phyloP scores from a whole-genome alignment of 768 basidiomycete species.

The Floccularia luteovirens region DNA sequence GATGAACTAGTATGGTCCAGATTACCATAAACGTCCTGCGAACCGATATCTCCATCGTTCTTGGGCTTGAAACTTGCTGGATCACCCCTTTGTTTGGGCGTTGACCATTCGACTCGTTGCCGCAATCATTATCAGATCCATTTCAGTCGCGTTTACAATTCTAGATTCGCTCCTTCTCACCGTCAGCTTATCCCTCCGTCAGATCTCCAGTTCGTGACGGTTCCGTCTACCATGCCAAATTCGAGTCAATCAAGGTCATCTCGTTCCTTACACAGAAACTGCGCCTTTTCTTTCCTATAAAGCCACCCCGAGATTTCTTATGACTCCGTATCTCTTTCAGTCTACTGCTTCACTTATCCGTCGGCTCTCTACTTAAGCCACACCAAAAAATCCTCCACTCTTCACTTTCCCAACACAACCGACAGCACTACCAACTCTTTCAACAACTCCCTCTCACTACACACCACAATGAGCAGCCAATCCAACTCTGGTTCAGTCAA shows the following conservation, averaged over 20 bases:
- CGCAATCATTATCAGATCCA: conserved; percentile 31
- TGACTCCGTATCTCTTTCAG: conserved; percentile 14
- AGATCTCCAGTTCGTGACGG: conserved; percentile 15
- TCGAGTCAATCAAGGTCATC: conserved; percentile 33
- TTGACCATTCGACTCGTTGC: conserved; percentile 25
- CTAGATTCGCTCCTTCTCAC: too few species aligned
- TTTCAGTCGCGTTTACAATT: conserved; percentile 13
- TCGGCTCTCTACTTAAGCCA: conserved; percentile 6
- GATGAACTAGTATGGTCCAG: too few species aligned
- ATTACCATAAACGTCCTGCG: conserved; percentile 7
- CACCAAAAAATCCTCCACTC: conserved; percentile 7
- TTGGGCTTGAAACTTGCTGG: conserved; percentile 24
- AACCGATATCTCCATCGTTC: conserved; percentile 20
- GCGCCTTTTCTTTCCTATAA: conserved; percentile 22
- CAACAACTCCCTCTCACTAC: conserved; percentile 5
- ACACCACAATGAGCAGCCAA: conserved; percentile 29
- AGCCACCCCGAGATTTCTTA: conserved; percentile 11
- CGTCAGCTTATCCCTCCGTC: conserved; percentile 17
- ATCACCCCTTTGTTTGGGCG: conserved; percentile 26
- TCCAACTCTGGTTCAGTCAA: conserved; percentile 29
- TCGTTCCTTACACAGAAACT: conserved; percentile 23
- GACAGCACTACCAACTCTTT: too few species aligned
- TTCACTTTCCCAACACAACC: conserved; percentile 5
- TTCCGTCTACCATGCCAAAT: conserved; percentile 21
- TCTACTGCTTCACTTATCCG: conserved; percentile 4